These are phyloP conservation scores for Penicillium aurantiogriseum DNA, from an alignment of 2,329 filamentous ascomycete species.

Conservation along the genomic window DNA sequence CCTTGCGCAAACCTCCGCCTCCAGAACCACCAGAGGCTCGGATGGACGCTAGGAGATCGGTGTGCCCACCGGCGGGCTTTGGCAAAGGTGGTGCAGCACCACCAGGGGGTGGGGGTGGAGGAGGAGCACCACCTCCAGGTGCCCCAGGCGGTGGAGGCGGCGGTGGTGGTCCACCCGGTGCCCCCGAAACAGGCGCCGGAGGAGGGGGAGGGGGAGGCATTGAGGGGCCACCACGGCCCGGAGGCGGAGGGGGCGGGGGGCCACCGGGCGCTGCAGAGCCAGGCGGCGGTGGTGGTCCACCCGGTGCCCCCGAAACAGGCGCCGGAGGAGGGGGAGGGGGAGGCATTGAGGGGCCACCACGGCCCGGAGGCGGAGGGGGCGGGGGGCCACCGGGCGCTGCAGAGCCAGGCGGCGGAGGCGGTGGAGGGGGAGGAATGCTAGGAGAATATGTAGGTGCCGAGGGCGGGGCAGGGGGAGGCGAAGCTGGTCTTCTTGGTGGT, in stretches of 20 bases:
- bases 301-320: conserved; percentile 28
- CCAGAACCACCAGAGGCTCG: conserved; percentile 57
- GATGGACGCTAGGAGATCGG: conserved; percentile 49
- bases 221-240: conserved; percentile 23
- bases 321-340: conserved; percentile 42
- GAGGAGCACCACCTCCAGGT: conserved; percentile 51
- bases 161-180: conserved; percentile 41
- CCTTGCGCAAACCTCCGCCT: conserved; percentile 46
- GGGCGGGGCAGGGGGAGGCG: conserved; percentile 30
- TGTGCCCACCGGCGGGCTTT: conserved; percentile 38
- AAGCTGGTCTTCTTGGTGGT: conserved; percentile 38
- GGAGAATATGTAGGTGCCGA: conserved; percentile 26
- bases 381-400: conserved; percentile 37
- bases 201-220: conserved; percentile 33
- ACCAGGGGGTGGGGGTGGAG: conserved; percentile 46
- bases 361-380: conserved; percentile 40
- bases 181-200: conserved; percentile 38
- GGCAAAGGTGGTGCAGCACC: conserved; percentile 47
- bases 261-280: conserved; percentile 31
- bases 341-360: conserved; percentile 14
- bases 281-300: conserved; percentile 34
- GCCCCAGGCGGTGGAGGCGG: conserved; percentile 47
- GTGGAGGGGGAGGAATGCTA: conserved; percentile 40
- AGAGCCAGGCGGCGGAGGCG: conserved; percentile 32
- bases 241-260: conserved; percentile 42